Evolutionary conservation across 2,329 filamentous ascomycete genomes (phyloP), one percentile per base, ranked within the genome.

Genomic region (Clonostachys byssicola): DNA sequence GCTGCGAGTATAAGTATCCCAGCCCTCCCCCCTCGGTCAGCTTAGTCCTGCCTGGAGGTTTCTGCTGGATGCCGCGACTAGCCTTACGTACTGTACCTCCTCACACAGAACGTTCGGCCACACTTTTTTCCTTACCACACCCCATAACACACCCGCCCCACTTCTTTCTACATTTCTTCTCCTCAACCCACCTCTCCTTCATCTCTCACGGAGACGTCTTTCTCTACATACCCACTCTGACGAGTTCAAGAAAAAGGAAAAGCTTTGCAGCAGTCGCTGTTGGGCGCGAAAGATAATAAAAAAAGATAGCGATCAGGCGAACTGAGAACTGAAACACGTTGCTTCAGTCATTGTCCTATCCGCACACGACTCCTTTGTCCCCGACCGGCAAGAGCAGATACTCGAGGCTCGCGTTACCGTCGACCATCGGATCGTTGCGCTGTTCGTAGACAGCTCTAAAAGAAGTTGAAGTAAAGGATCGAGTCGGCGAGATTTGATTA

Each of bases 61-160:
- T 70, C 68, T 74, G 70, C 73, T 68, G 73, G 75, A 78, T 77
- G 68, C 72, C 67, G 72, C 73, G 74, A 78, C 73, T 66, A 71
- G 73, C 74, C 73, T 61, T 74, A 70, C 71, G 72, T 73, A 74
- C 64, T 45, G 47, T 49, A 46, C 43, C 47, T 40, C 66, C 65
- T 62, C 68, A 66, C 23, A 30, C 64, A 64, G 63, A 64, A 63
- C 71, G 70, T 75, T 66, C 60, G 72, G 71, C 67, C 69, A 64
- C 56, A 58, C 54, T 49, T 48, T 58, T 62, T 63, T 59, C 58
- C 45, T 51, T 51, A 51, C 44, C 55, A 30, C 33, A 12, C 34
- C 43, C 43, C 38, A 33, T 9, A 44, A 33, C 40, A 43, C 43
- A 13, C 6, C 9, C 40, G 30, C 17, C 40, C 17, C 35, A 20